These are phyloP conservation scores for Saccharomyces jurei DNA, from an alignment of 805 yeast species.

Conservation along the genomic window DNA sequence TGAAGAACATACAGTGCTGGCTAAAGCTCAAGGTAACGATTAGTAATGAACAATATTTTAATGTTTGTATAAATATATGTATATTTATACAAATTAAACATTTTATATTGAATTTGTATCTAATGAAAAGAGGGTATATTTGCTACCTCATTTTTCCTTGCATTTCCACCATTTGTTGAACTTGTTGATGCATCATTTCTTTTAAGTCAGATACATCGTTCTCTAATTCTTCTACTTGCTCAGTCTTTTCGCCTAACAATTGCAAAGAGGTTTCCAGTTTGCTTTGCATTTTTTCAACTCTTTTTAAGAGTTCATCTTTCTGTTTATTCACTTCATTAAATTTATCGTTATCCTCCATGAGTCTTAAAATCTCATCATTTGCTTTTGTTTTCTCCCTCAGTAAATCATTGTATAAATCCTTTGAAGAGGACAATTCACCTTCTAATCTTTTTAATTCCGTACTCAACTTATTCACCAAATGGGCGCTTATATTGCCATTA, in stretches of 20 bases:
- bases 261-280: conserved; percentile 51
- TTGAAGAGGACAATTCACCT: conserved; percentile 58
- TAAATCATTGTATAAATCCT: conserved; percentile 52
- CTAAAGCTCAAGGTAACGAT: conserved; percentile 59
- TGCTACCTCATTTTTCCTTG: conserved; percentile 31
- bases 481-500: conserved; percentile 31
- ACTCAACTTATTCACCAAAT: conserved; percentile 66
- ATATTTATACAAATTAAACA: background rate
- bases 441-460: conserved; percentile 72
- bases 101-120: background rate
- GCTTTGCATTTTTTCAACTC: conserved; percentile 33
- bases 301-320: conserved; percentile 29
- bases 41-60: conserved; percentile 44
- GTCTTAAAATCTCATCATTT: conserved; percentile 55
- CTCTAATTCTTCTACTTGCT: conserved; percentile 70
- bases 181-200: conserved; percentile 73
- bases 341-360: conserved; percentile 49
- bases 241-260: conserved; percentile 79
- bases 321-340: conserved; percentile 20
- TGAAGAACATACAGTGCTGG: conserved; percentile 62
- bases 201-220: conserved; percentile 89
- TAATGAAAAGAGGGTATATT: background rate
- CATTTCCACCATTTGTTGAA: conserved; percentile 73
- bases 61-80: conserved; percentile 13
- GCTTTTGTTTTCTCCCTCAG: conserved; percentile 53